phyloP scores from a whole-genome alignment of 257 asterid genomes.

The Haberlea rhodopensis region DNA sequence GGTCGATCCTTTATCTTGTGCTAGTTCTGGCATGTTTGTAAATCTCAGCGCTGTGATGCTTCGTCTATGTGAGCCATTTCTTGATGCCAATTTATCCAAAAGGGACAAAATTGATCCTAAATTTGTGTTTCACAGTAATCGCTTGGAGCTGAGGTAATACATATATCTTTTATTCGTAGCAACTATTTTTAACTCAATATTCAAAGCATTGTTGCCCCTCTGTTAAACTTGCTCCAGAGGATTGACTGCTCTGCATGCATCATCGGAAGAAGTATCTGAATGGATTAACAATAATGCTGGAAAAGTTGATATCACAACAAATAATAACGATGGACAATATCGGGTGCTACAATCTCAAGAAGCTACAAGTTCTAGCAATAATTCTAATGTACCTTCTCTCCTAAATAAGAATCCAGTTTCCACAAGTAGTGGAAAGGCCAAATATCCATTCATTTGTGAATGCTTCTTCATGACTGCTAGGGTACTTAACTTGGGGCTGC shows the following conservation, averaged over 20 bases:
- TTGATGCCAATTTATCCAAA: conserved; percentile 79
- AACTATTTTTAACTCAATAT: conserved; percentile 11
- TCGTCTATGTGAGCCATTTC: conserved; percentile 87
- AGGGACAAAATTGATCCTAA: conserved; percentile 89
- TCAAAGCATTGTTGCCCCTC: conserved; percentile 23
- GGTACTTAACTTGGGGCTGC: conserved; percentile 88
- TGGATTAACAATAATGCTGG: conserved; percentile 54
- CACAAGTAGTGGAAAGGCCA: conserved; percentile 48
- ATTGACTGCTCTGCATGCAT: conserved; percentile 92
- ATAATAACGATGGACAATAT: conserved; percentile 45
- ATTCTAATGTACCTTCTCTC: conserved; percentile 38
- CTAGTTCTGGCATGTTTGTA: conserved; percentile 98
- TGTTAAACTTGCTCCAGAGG: conserved; percentile 49
- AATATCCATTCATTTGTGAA: conserved; percentile 88
- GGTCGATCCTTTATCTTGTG: conserved; percentile 91
- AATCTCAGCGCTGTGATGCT: conserved; percentile 93
- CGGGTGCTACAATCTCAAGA: conserved; percentile 69
- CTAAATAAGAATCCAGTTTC: conserved; percentile 36
- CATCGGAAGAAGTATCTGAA: conserved; percentile 91
- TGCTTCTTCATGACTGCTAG: conserved; percentile 99
- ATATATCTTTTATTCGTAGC: conserved; percentile 14
- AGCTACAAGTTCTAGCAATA: conserved; percentile 66
- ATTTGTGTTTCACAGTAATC: conserved; percentile 59
- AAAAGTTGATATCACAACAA: conserved; percentile 35
- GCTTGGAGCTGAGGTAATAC: no score